Evolutionary conservation across 2,329 filamentous ascomycete genomes (phyloP).

Genomic region (Sporothrix brunneoviolacea): DNA sequence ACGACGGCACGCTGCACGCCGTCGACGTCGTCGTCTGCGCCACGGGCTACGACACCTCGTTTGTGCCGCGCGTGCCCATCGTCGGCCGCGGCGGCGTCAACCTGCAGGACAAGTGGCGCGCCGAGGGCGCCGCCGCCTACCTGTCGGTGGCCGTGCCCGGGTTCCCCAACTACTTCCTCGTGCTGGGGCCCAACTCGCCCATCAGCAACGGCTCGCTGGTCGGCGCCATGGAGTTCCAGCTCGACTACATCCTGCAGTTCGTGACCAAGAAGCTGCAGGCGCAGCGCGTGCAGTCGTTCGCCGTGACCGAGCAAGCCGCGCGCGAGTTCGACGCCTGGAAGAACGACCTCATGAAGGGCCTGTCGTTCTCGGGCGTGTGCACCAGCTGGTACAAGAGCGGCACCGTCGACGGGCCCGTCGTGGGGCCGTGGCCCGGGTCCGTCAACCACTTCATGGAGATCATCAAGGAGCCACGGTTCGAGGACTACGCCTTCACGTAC

Average conservation of each 20-base stretch:
- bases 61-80: conserved; percentile 26
- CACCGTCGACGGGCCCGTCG: conserved; percentile 20
- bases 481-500: conserved; percentile 6
- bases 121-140: conserved; percentile 5
- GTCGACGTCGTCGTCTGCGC: conserved; percentile 27
- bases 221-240: conserved; percentile 13
- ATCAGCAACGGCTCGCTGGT: conserved; percentile 12
- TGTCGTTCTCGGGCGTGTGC: conserved; percentile 24
- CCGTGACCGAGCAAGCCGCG: conserved; percentile 2
- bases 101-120: conserved; percentile 19
- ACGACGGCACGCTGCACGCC: conserved; percentile 23
- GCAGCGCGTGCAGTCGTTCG: conserved; percentile 13
- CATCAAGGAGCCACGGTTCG: conserved; percentile 10
- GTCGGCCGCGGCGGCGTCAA: conserved; percentile 8
- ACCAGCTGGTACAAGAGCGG: conserved; percentile 24
- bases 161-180: conserved; percentile 14
- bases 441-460: conserved; percentile 12
- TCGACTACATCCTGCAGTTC: conserved; percentile 6
- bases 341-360: conserved; percentile 24
- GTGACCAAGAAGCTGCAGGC: conserved; percentile 9
- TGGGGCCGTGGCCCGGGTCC: conserved; percentile 8
- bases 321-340: conserved; percentile 24
- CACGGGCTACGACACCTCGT: conserved; percentile 30
- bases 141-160: conserved; percentile 10
- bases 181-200: conserved; percentile 14